Base-by-base conservation (phyloP, 306 rosid species). In the Inga laurina region DNA sequence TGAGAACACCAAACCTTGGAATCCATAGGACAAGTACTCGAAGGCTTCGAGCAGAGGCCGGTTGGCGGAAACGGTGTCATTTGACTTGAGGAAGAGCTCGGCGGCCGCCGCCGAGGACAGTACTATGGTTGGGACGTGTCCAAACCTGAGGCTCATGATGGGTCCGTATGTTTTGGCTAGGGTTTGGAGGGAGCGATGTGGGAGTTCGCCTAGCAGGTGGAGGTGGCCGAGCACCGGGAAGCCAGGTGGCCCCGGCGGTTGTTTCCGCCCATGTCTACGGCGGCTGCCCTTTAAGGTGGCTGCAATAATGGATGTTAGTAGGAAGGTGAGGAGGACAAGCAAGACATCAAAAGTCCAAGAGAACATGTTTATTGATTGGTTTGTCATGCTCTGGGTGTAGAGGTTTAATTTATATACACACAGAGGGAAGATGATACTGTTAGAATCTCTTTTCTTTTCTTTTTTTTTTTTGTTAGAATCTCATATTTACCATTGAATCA, bases 151-250 rank as follows among this genome's bases (percentile, higher is more conserved):
- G 54, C 54, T 43, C 54, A n/a, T 71, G 54, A 71, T 71, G 52
- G 75, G 75, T 44, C 75, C 75, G 10, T 71, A 22, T 22, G 32
- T n/a, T 44, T 30, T 44, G 75, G 54, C 75, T 71, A 71, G 35
- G 54, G 35, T 0, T 71, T 43, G 75, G 54, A 71, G 75, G 56
- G 56, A n/a, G 54, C 54, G 75, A 37, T 71, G 75, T 12, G 75
- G 75, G 11, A 71, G 35, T 12, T 71, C 75, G 4, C 75, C 75
- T 12, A 71, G 16, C 9, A 71, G 18, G 54, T 43, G 75, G 35
- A 71, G 75, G 54, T 71, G 52, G 3, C 75, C 75, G 54, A 71
- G 48, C 75, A 71, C 56, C 5, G 75, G 54, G 21, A n/a, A 7
- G 10, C 54, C 35, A 1, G 54, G 52, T 7, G 75, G 75, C 19